Evolutionary conservation across 495 filamentous ascomycete genomes (phyloP), one percentile per base, ranked within the genome.

Genomic region (Aspergillus avenaceus): DNA sequence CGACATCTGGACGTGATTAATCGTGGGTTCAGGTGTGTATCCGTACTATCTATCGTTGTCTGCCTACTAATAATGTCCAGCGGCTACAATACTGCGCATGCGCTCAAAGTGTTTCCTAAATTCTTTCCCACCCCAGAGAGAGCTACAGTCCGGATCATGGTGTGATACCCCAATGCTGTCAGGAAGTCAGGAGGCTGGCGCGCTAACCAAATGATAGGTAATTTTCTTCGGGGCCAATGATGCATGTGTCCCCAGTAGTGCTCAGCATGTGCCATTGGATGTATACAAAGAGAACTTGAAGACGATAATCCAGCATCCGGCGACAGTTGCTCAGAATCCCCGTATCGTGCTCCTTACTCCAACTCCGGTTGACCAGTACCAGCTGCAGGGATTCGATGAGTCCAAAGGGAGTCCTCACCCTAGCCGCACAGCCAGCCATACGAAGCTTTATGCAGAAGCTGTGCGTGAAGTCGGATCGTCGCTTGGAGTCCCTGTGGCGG

Each of bases 151-250:
- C 74, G 76, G 16, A 76, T 88, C 45, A 73, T 95, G 71, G 89
- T 93, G 73, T 49, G 70, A 63, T 18, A 23, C 24, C 16, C 22
- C 14, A 24, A 36, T 44, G 5, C 13, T 16, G 9, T 31, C n/a
- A 4, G 19, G 12, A 11, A 45, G 43, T 24, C 27, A n/a, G 22
- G 47, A 41, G 11, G 5, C 34, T 23, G 27, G 19, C 29, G 27
- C 7, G 55, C 26, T 59, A 41, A 54, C 50, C 49, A 12, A 6
- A 46, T 23, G 12, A 22, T 45, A 92, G 87, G 75, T 84, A 19
- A 71, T 96, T 53, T 90, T 93, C 58, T 82, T 95, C 50, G 91
- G 91, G 14, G 87, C 91, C 58, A 96, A 96, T 61, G 91, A 96
- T 63, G 84, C 91, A 6, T 77, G 75, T 47, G 57, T 91, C n/a